Evolutionary conservation across 2,329 filamentous ascomycete genomes (phyloP).

Genomic region (Scytalidium sp.): DNA sequence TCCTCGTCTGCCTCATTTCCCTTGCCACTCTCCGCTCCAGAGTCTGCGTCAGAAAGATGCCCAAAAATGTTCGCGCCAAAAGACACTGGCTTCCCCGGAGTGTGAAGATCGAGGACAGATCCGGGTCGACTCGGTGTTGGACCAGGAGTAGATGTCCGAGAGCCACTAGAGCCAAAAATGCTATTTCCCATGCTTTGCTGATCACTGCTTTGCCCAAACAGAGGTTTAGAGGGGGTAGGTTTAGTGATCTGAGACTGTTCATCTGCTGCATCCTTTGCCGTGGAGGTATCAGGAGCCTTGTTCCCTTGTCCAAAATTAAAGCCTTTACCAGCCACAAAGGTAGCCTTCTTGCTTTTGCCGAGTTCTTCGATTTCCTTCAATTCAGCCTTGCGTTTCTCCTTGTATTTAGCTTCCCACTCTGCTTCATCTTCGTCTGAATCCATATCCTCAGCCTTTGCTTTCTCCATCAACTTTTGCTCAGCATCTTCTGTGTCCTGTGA

Average conservation of each 20-base stretch:
- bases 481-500: conserved; percentile 15
- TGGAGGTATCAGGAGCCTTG: background rate
- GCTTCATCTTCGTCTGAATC: conserved; percentile 27
- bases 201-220: conserved; percentile 33
- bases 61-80: conserved; percentile 52
- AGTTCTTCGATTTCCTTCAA: conserved; percentile 16
- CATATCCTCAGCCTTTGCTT: conserved; percentile 23
- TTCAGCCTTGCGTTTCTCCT: conserved; percentile 9
- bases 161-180: conserved; percentile 20
- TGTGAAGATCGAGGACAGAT: conserved; percentile 23
- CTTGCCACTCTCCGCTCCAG: conserved; percentile 50
- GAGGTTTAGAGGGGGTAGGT: conserved; percentile 2
- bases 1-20: conserved; percentile 39
- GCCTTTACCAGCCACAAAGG: conserved; percentile 14
- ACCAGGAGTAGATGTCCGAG: conserved; percentile 23
- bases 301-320: conserved; percentile 9
- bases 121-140: conserved; percentile 14
- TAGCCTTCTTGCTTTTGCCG: conserved; percentile 13
- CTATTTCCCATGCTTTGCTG: conserved; percentile 28
- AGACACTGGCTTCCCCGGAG: conserved; percentile 14
- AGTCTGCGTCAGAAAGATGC: conserved; percentile 55
- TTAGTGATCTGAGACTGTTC: background rate
- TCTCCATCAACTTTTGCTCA: conserved; percentile 21
- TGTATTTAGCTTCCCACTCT: conserved; percentile 17
- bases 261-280: background rate